Conservation (phyloP, 1,284 basidiomycete genomes). For the Wallemia mellicola region DNA sequence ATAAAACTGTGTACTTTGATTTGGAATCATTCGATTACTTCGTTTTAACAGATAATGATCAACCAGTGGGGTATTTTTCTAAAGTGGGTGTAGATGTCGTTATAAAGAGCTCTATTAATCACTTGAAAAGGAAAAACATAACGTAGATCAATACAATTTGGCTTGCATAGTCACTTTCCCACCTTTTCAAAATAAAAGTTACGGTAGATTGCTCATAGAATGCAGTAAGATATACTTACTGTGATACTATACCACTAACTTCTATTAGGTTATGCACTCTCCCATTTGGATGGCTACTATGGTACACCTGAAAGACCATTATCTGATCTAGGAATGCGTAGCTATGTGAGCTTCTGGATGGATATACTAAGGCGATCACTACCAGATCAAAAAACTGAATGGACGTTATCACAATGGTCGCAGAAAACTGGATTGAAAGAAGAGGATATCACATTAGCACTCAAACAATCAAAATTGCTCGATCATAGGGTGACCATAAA, state of each 20-base stretch:
- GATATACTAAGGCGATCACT: not conserved
- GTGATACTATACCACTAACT: no score
- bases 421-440: not conserved
- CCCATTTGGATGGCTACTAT: not conserved
- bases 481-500: not conserved
- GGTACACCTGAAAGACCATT: not conserved
- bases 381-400: not conserved
- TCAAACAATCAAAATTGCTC: not conserved
- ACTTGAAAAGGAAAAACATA: conserved; percentile 82
- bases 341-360: not conserved
- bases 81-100: no score
- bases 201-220: conserved; percentile 87
- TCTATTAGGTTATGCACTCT: not conserved
- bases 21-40: not conserved
- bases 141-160: conserved; percentile 94
- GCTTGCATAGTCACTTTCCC: conserved; percentile 90
- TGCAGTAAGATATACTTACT: no score
- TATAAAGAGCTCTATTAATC: no score
- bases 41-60: not conserved
- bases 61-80: conserved; percentile 1
- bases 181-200: conserved; percentile 65
- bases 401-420: not conserved
- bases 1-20: conserved; percentile 91
- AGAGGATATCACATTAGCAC: not conserved
- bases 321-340: not conserved